Conservation (phyloP, 208 protist species). For the Leishmania turanica region DNA sequence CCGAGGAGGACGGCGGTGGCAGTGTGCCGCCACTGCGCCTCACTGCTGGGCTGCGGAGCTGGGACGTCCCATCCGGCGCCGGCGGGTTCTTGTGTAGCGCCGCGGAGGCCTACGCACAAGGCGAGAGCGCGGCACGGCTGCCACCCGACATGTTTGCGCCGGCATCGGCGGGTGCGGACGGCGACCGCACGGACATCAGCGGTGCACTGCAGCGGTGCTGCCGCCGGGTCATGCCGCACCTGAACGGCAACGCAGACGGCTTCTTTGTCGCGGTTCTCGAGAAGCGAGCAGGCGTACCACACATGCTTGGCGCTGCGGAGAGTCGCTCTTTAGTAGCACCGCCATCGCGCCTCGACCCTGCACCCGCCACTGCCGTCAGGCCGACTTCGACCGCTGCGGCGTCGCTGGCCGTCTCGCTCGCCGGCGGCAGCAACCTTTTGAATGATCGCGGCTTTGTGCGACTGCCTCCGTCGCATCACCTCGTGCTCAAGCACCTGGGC, state of each 20-base stretch:
- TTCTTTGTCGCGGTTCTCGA: conserved; percentile 77
- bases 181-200: conserved; percentile 6
- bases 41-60: conserved; percentile 44
- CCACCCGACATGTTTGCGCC: conserved; percentile 45
- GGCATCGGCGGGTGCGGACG: not conserved
- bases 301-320: not conserved
- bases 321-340: not conserved
- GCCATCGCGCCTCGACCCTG: not conserved
- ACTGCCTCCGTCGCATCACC: conserved; percentile 30
- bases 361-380: not conserved
- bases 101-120: conserved; percentile 44
- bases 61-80: conserved; percentile 62
- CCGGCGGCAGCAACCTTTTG: conserved; percentile 23
- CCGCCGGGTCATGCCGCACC: conserved; percentile 74
- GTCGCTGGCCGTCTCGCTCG: conserved; percentile 16
- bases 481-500: conserved; percentile 34
- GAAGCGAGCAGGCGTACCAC: conserved; percentile 9
- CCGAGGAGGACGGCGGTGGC: not conserved
- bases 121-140: conserved; percentile 19
- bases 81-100: conserved; percentile 58
- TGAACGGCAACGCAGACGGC: conserved; percentile 61
- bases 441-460: conserved; percentile 31
- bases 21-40: conserved; percentile 27
- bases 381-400: conserved; percentile 8
- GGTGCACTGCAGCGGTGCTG: conserved; percentile 42